Evolutionary conservation across 2,329 filamentous ascomycete genomes (phyloP).

Genomic region (Pseudovirgaria hyperparasitica): DNA sequence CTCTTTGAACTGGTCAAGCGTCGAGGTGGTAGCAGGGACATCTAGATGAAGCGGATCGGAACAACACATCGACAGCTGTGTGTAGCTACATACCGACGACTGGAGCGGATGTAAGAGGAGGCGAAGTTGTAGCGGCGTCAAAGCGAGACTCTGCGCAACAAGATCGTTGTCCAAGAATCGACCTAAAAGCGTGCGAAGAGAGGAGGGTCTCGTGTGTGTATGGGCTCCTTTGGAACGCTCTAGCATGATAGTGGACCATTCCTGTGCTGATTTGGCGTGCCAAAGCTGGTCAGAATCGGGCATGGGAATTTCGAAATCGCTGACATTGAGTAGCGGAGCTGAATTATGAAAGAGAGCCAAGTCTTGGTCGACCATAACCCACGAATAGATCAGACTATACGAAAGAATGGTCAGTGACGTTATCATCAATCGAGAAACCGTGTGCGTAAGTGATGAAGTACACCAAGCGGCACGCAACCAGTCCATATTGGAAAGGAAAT

Average conservation of each 20-base stretch:
- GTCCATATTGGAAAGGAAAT: slow-evolving; percentile 6
- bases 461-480: slow-evolving; percentile 11
- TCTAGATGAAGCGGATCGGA: slow-evolving; percentile 43
- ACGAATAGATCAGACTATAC: slow-evolving; percentile 62
- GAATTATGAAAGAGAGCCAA: slow-evolving; percentile 54
- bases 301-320: slow-evolving; percentile 51
- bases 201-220: slow-evolving; percentile 42
- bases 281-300: slow-evolving; percentile 51
- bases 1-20: slow-evolving; percentile 48
- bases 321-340: slow-evolving; percentile 49
- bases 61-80: slow-evolving; percentile 53
- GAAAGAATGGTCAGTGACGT: slow-evolving; percentile 3
- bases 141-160: slow-evolving; percentile 32
- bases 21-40: slow-evolving; percentile 37
- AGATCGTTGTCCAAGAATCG: slow-evolving; percentile 55
- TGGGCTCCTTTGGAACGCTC: slow-evolving; percentile 41
- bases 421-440: slow-evolving; percentile 7
- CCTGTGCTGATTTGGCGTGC: slow-evolving; percentile 43
- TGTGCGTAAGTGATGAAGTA: slow-evolving; percentile 12
- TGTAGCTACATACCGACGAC: slow-evolving; percentile 49
- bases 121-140: slow-evolving; percentile 48
- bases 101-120: slow-evolving; percentile 57
- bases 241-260: slow-evolving; percentile 48
- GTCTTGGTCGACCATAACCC: slow-evolving; percentile 64
- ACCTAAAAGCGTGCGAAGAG: slow-evolving; percentile 53